Base-by-base conservation (phyloP, 1,284 basidiomycete genomes). In the Sanghuangporus weigelae region DNA sequence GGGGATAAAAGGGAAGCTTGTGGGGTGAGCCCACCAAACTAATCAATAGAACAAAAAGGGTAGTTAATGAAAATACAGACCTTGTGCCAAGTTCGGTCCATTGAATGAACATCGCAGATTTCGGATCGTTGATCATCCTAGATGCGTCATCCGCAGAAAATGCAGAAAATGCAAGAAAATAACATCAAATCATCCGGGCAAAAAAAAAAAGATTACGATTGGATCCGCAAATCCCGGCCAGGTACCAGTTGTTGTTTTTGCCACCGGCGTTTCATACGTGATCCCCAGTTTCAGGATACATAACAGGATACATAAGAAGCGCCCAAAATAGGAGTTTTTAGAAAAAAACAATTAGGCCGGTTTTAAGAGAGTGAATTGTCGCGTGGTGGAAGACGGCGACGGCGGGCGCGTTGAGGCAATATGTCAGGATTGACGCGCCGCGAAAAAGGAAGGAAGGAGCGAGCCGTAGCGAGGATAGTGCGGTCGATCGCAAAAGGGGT, bases 111-210 rank as follows among this genome's bases (percentile, higher is more conserved):
- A 85, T 84, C 5, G 88, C 80, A 0, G 87, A 88, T 73, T 90
- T 91, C 36, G 87, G 74, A 73, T 92, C 90, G 70, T 81, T 90
- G 74, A 92, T 92, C 89, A 92, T 92, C 72, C 89, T 91, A 8
- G 51, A 19, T 51, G 26, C 11, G 36, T 26, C 10, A 23, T 42
- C 40, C 40, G 10, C n/a, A 42, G 26, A 31, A 31, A 31, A 31
- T 31, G 26, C 26, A 31, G 26, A 31, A 31, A 31, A 3, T 31
- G 26, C 26, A 31, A 31, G 3, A 31, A 31, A 31, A 31, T 31
- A 3, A 31, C 26, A 19, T 21, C 55, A 21, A 36, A 31, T 7
- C 35, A 31, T 55, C 19, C 39, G 21, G 19, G 26, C 3, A 3
- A 35, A 55, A n/a, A 3, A 35, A 55, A n/a, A 19, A 21, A n/a